Conservation (phyloP, 1,284 basidiomycete species). For the Fomitopsis palustris region DNA sequence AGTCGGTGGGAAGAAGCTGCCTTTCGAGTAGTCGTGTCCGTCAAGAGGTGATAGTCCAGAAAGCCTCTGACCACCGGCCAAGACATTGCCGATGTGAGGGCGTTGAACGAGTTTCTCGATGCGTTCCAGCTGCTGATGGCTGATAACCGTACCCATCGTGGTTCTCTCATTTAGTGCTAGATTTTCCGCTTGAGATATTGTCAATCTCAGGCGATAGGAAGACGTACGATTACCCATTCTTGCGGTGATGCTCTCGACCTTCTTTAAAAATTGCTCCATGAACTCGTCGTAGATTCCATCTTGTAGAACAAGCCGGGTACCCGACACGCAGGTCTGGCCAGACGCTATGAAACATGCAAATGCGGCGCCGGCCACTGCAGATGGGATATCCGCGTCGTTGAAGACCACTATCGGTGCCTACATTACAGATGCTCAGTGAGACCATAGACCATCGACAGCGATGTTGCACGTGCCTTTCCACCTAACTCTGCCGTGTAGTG, state of each 20-base stretch:
- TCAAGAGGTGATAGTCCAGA: constrained; percentile 59
- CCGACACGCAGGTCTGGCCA: constrained; percentile 83
- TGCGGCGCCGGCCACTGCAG: constrained; percentile 73
- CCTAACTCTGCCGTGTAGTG: constrained; percentile 79
- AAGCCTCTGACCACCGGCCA: constrained; percentile 66
- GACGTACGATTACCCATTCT: constrained; percentile 72
- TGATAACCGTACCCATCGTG: constrained; percentile 78
- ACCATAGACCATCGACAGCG: neutral
- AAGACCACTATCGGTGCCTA: constrained; percentile 79
- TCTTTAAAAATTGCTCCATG: constrained; percentile 56
- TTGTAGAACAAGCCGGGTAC: constrained; percentile 71
- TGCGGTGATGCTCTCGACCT: constrained; percentile 55
- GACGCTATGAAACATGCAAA: constrained; percentile 84
- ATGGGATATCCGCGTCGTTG: constrained; percentile 65
- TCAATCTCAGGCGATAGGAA: neutral
- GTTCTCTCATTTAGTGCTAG: constrained; percentile 66
- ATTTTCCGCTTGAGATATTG: neutral
- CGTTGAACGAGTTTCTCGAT: constrained; percentile 55
- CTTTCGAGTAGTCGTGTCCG: constrained; percentile 61
- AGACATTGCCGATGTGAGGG: constrained; percentile 44
- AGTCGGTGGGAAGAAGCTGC: constrained; percentile 77
- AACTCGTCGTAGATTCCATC: constrained; percentile 65
- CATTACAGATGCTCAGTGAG: neutral
- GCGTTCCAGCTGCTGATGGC: constrained; percentile 54
- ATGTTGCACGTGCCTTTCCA: constrained; percentile 54